These are phyloP conservation scores for Starmerella bombicola DNA, from an alignment of 805 yeast species.

Conservation along the genomic window DNA sequence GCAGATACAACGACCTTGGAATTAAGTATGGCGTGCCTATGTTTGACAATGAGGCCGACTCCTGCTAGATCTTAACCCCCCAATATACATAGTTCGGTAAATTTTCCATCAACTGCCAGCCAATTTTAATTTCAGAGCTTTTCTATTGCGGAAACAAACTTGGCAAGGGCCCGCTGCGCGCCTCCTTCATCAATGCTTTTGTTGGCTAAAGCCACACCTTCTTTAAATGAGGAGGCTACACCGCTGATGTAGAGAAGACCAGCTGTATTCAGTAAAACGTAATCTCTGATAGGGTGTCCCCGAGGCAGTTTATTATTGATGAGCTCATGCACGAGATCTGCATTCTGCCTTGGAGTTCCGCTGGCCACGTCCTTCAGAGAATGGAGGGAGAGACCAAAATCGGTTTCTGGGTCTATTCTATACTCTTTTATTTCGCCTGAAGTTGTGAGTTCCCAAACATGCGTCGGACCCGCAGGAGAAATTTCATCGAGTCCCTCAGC, in stretches of 20 bases:
- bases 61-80: not conserved
- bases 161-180: slow-evolving; percentile 48
- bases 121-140: not conserved
- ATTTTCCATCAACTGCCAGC: not conserved
- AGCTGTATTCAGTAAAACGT: slow-evolving; percentile 79
- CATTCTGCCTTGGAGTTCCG: slow-evolving; percentile 82
- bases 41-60: slow-evolving; percentile 19
- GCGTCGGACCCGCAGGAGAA: slow-evolving; percentile 74
- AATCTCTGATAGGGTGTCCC: slow-evolving; percentile 60
- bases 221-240: slow-evolving; percentile 47
- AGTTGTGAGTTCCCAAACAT: slow-evolving; percentile 59
- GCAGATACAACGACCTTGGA: slow-evolving; percentile 16
- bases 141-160: slow-evolving; percentile 4
- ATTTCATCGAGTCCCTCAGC: slow-evolving; percentile 85
- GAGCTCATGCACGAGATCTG: slow-evolving; percentile 41
- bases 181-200: slow-evolving; percentile 52
- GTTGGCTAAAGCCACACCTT: slow-evolving; percentile 67
- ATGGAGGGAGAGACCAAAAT: slow-evolving; percentile 73
- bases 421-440: slow-evolving; percentile 27
- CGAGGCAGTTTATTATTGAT: slow-evolving; percentile 35
- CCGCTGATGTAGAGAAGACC: slow-evolving; percentile 77
- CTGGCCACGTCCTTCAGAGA: slow-evolving; percentile 54
- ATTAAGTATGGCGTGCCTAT: slow-evolving; percentile 13
- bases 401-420: slow-evolving; percentile 39
- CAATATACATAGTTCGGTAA: no score